Base-by-base conservation (phyloP, 805 yeast genomes). In the Kuraishia borneana region DNA sequence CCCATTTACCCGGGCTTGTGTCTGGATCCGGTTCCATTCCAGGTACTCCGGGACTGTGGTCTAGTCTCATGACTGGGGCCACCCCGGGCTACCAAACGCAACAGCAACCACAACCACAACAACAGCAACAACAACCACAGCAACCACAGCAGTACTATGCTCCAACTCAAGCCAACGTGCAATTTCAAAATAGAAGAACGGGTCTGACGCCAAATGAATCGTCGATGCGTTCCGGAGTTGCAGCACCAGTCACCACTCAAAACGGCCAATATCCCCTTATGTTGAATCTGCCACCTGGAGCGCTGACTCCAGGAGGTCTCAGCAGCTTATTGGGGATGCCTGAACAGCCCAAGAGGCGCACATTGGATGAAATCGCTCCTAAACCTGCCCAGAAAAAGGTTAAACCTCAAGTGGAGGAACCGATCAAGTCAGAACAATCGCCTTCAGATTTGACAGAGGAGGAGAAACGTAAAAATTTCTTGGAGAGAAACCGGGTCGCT, bases 401-500 rank as follows among this genome's bases (percentile, higher is more conserved):
- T 22, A 37, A 26, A 23, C 35, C 21, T 30, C 35, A 14, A 16
- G 37, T 36, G 22, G 29, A 40, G 17, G 36, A 29, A 10, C 20
- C 36, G 3, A 37, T 39, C 3, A 30, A 16, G 19, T 30, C 22
- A n/a, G 9, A 14, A 33, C n/a, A 22, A 17, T 32, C 26, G 37
- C 26, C 26, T 39, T 12, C 26, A 26, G 17, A 36, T 31, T 31
- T 70, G 64, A 42, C 76, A 42, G 70, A 81, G 50, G 94, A 81
- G 44, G 76, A 78, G 47, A 85, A 83, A 49, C 70, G 96, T 18
- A 73, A 74, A 49, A 76, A 69, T 45, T 89, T 89, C 45, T 57
- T 92, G 42, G 98, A 92, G 53, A 68, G 97, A 45, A 92, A 92
- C 55, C 67, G 98, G 39, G 76, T 89, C 9, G 98, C 98, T 0